Evolutionary conservation across 2,329 filamentous ascomycete species (phyloP).

Genomic region (Balansia obtecta): DNA sequence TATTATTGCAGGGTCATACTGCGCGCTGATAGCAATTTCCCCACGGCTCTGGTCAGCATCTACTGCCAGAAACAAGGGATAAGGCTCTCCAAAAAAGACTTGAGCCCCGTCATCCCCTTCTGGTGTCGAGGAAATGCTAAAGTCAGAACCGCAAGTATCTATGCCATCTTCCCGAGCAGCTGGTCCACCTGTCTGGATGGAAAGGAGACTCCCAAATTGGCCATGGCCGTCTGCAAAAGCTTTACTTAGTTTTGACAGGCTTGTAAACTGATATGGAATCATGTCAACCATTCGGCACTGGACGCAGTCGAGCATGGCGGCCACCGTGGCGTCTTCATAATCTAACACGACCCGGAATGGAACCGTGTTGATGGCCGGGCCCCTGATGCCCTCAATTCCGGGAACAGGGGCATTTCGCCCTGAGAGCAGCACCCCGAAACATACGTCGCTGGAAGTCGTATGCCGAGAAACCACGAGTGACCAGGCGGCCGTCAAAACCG

Average conservation of each 20-base stretch:
- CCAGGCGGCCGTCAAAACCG: constrained; percentile 9
- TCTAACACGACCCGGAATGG: constrained; percentile 4
- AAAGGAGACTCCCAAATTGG: not conserved
- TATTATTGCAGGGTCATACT: not conserved
- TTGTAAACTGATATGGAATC: constrained; percentile 1
- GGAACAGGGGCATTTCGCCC: constrained; percentile 7
- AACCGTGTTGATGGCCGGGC: constrained; percentile 16
- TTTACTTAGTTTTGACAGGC: not conserved
- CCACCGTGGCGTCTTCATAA: not conserved
- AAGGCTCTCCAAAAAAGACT: not conserved
- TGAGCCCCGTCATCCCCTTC: not conserved
- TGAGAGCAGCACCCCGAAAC: constrained; percentile 6
- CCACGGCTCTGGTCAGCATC: not conserved
- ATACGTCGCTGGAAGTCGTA: constrained; percentile 3
- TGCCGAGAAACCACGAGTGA: constrained; percentile 4
- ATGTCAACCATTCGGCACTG: constrained; percentile 2
- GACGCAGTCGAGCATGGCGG: not conserved
- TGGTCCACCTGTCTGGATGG: not conserved
- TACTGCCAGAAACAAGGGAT: not conserved
- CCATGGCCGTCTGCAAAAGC: not conserved
- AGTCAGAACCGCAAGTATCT: not conserved
- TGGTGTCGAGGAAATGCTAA: not conserved
- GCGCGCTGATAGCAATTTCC: not conserved
- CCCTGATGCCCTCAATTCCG: constrained; percentile 5
- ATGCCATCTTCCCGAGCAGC: not conserved